phyloP scores from a whole-genome alignment of 2,329 filamentous ascomycete species.

The Colletotrichum plurivorum region DNA sequence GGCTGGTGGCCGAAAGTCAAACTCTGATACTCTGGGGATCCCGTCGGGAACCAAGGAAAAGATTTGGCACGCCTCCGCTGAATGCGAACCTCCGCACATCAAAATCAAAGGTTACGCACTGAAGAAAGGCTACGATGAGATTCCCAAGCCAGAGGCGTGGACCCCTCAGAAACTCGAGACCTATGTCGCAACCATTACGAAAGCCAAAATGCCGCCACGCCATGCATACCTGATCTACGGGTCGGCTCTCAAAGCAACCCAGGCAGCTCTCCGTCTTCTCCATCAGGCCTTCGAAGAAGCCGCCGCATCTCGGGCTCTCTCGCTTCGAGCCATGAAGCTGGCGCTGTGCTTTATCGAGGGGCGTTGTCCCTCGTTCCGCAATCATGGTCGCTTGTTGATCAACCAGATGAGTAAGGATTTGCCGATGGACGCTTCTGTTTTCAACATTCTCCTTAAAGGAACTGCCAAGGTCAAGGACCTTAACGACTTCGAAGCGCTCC shows the following conservation, averaged over 20 bases:
- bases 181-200: slow-evolving; percentile 59
- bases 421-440: slow-evolving; percentile 61
- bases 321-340: slow-evolving; percentile 57
- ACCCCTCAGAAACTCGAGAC: slow-evolving; percentile 56
- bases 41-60: neutral
- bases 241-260: slow-evolving; percentile 51
- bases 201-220: slow-evolving; percentile 52
- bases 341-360: slow-evolving; percentile 58
- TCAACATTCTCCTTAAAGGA: slow-evolving; percentile 62
- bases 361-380: slow-evolving; percentile 45
- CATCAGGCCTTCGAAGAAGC: slow-evolving; percentile 55
- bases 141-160: slow-evolving; percentile 57
- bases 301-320: slow-evolving; percentile 51
- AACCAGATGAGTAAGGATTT: slow-evolving; percentile 53
- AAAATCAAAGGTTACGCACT: neutral
- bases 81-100: slow-evolving; percentile 21
- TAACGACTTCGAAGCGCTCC: slow-evolving; percentile 56
- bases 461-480: slow-evolving; percentile 57
- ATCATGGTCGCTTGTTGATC: slow-evolving; percentile 52
- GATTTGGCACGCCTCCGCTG: slow-evolving; percentile 23
- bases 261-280: slow-evolving; percentile 56
- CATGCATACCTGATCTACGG: slow-evolving; percentile 53
- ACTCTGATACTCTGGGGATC: neutral
- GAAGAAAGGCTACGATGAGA: slow-evolving; percentile 52
- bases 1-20: slow-evolving; percentile 6